Evolutionary conservation across 1,284 basidiomycete genomes (phyloP), one percentile per base, ranked within the genome.

Genomic region (Irpex sp.): DNA sequence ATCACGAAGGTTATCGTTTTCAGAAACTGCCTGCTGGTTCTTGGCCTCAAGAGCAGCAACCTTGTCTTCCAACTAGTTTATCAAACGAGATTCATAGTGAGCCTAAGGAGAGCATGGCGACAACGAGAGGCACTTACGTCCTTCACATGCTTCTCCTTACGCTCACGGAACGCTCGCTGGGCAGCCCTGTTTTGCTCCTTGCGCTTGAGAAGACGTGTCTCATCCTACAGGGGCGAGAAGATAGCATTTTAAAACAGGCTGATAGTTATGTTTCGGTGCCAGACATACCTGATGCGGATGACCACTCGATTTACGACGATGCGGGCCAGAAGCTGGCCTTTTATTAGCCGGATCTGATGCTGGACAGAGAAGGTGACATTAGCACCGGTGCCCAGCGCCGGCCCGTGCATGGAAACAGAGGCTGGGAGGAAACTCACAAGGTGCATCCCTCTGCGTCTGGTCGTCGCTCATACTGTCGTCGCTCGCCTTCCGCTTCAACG

Each of bases 161-260:
- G 85, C 74, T 94, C 92, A 57, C 92, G 81, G 77, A 94, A 94
- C 0, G 92, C 92, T 61, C 92, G 84, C 73, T 94, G 92, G 9
- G 92, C 92, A 1, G 92, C 92, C 58, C 92, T 82, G 69, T 94
- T 94, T 75, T 94, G 92, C 70, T 94, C 92, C 75, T 94, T 94
- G 65, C 92, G 87, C 72, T 93, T 93, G 65, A 91, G 67, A 4
- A 93, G 76, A 21, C 91, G 84, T 7, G 81, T 76, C 69, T 93
- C 91, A 67, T 94, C 91, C 77, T 91, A 78, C 17, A 51, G 7
- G 19, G 40, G 19, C 57, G 38, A 5, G 36, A 58, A 61, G 19
- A 37, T 62, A 62, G 11, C 58, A 26, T 54, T 57, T 11, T 36
- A 47, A 37, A 31, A 49, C 13, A 49, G 13, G 44, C 9, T 3